Conservation (phyloP, 2,329 filamentous ascomycete species). For the Aureobasidium vineae region DNA sequence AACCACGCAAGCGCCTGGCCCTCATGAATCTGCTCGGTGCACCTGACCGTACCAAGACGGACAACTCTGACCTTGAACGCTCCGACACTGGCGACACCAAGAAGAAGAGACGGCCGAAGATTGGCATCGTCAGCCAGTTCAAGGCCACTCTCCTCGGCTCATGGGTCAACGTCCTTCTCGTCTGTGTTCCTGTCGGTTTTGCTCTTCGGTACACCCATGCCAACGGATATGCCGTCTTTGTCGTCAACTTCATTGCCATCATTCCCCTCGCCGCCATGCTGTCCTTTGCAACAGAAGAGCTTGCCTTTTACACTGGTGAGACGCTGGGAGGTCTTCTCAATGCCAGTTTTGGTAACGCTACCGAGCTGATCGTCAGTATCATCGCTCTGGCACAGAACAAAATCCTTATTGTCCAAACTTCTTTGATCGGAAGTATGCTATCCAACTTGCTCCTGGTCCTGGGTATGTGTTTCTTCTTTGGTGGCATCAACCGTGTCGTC, state of each 20-base stretch:
- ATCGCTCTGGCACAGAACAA: constrained; percentile 73
- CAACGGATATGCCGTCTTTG: constrained; percentile 66
- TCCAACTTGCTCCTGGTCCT: constrained; percentile 87
- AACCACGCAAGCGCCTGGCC: constrained; percentile 13
- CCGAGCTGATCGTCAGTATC: constrained; percentile 62
- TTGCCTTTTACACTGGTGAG: constrained; percentile 74
- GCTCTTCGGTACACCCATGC: constrained; percentile 65
- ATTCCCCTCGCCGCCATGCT: constrained; percentile 85
- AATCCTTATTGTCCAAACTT: constrained; percentile 86
- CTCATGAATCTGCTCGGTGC: constrained; percentile 10
- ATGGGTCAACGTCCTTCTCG: constrained; percentile 79
- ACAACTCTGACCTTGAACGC: constrained; percentile 28
- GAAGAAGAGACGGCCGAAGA: constrained; percentile 32
- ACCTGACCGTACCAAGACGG: constrained; percentile 1
- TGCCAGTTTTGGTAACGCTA: constrained; percentile 74
- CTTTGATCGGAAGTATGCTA: constrained; percentile 84
- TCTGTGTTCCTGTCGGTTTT: constrained; percentile 75
- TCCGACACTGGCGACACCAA: constrained; percentile 32
- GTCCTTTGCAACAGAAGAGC: constrained; percentile 85
- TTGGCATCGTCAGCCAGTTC: constrained; percentile 53
- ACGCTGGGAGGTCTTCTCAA: constrained; percentile 86
- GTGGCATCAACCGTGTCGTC: constrained; percentile 72
- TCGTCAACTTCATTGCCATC: constrained; percentile 92
- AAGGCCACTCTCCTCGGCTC: constrained; percentile 74
- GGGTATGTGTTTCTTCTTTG: constrained; percentile 91